phyloP scores from a whole-genome alignment of 768 basidiomycete genomes.

The Stropharia rugosoannulata region DNA sequence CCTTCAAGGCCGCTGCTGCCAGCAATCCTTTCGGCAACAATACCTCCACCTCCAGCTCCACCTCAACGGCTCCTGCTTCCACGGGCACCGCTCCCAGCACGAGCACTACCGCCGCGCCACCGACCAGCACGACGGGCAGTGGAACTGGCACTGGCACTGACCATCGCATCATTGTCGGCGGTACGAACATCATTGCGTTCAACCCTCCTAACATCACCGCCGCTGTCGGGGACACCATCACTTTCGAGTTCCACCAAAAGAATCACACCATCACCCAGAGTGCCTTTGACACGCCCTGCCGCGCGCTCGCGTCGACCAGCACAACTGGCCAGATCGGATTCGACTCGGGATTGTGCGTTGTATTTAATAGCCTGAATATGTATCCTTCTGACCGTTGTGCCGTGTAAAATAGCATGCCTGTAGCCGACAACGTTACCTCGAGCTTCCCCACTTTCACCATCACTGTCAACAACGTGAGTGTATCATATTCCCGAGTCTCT shows the following conservation, averaged over 20 bases:
- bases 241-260: slow-evolving; percentile 46
- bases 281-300: slow-evolving; percentile 41
- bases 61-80: slow-evolving; percentile 24
- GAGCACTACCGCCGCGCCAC: slow-evolving; percentile 22
- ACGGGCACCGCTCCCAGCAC: slow-evolving; percentile 24
- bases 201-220: slow-evolving; percentile 46
- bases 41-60: slow-evolving; percentile 23
- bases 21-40: slow-evolving; percentile 18
- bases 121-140: slow-evolving; percentile 28
- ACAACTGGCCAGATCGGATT: slow-evolving; percentile 42
- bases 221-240: slow-evolving; percentile 45
- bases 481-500: background rate
- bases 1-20: slow-evolving; percentile 56
- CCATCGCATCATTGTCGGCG: slow-evolving; percentile 44
- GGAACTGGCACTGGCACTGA: slow-evolving; percentile 25
- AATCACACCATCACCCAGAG: slow-evolving; percentile 50
- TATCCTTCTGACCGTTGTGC: background rate
- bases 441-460: slow-evolving; percentile 54
- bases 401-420: slow-evolving; percentile 39
- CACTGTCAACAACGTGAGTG: slow-evolving; percentile 50
- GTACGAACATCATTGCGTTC: slow-evolving; percentile 34
- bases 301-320: slow-evolving; percentile 39
- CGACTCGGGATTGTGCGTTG: slow-evolving; percentile 45
- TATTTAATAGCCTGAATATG: background rate
- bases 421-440: slow-evolving; percentile 34